These are phyloP conservation scores for Psilocybe sp. DNA, from an alignment of 768 basidiomycete genomes.

Conservation along the genomic window DNA sequence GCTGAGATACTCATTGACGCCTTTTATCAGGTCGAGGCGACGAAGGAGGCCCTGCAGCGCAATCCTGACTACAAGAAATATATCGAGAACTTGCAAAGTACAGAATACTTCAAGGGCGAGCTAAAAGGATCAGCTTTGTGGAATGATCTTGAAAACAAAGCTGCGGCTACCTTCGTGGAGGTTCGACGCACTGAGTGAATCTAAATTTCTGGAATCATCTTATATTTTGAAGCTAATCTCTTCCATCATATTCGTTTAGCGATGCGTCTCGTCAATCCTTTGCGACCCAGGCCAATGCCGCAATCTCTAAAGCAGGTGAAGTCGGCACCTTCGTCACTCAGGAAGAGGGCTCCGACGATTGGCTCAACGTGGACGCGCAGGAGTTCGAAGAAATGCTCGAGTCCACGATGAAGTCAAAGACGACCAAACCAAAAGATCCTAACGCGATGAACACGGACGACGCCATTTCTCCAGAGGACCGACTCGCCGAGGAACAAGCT, in stretches of 20 bases:
- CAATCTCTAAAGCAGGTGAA: conserved; percentile 44
- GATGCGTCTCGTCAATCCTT: conserved; percentile 72
- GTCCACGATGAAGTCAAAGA: conserved; percentile 26
- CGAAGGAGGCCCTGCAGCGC: conserved; percentile 63
- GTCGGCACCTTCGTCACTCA: conserved; percentile 18
- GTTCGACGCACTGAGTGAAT: conserved; percentile 68
- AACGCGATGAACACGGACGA: conserved; percentile 52
- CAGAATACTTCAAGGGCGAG: conserved; percentile 79
- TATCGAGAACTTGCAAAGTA: conserved; percentile 57
- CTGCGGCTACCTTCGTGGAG: conserved; percentile 62
- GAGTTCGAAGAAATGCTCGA: conserved; percentile 76
- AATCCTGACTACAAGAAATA: conserved; percentile 71
- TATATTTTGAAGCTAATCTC: neutral
- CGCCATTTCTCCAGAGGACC: conserved; percentile 38
- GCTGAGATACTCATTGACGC: neutral
- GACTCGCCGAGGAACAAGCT: conserved; percentile 62
- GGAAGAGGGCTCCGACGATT: conserved; percentile 74
- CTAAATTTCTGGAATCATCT: neutral
- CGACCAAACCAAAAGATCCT: conserved; percentile 9
- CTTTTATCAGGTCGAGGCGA: conserved; percentile 51
- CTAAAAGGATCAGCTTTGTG: conserved; percentile 75
- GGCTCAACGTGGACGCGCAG: conserved; percentile 79
- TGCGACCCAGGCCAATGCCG: conserved; percentile 65
- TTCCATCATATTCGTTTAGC: conserved; percentile 25
- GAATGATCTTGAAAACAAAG: conserved; percentile 70